Base-by-base conservation (phyloP, 768 basidiomycete genomes). In the Sporobolomyces phaffii region DNA sequence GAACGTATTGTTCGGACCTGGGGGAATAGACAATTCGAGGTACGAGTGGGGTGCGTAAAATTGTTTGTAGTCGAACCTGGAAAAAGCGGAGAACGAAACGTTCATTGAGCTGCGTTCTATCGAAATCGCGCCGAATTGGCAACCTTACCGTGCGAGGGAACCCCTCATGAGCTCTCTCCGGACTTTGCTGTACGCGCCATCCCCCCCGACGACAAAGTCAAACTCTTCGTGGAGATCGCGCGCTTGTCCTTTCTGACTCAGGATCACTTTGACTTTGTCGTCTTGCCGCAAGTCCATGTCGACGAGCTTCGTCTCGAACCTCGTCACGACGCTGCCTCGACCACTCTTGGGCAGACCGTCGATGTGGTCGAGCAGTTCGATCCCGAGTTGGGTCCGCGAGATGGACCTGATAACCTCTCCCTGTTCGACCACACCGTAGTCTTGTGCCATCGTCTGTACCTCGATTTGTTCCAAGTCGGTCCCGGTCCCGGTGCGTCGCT, bases 11-110 rank as follows among this genome's bases (percentile, higher is more conserved):
- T 72, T 18, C 1, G 77, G 73, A n/a, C 78, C 78, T 77, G 93
- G 84, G 75, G 91, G 91, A 85, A 99, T 91, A 81, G 87, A 90
- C 65, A 98, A 83, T 81, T 99, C 94, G 75, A 98, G 82, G 79
- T 98, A 99, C 77, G 93, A 91, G 76, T 97, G 90, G 62, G 85
- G 87, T 76, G 97, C 91, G 80, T 94, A 98, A 78, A 88, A 87
- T 79, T 97, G 94, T 75, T 87, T 85, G 80, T 87, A 96, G 81
- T 94, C 84, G 87, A 96, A 91, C 78, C 94, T 73, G 73, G 33
- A n/a, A n/a, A 48, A 14, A 26, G 15, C 44, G 44, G 47, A 34
- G 34, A 26, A 57, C 54, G 20, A 17, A 22, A 40, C 33, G 18
- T 15, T 48, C 24, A 14, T 45, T 29, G 40, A 18, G 29, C 11